Evolutionary conservation across 1,284 basidiomycete genomes (phyloP).

Genomic region (Lentinula novae-zelandiae): DNA sequence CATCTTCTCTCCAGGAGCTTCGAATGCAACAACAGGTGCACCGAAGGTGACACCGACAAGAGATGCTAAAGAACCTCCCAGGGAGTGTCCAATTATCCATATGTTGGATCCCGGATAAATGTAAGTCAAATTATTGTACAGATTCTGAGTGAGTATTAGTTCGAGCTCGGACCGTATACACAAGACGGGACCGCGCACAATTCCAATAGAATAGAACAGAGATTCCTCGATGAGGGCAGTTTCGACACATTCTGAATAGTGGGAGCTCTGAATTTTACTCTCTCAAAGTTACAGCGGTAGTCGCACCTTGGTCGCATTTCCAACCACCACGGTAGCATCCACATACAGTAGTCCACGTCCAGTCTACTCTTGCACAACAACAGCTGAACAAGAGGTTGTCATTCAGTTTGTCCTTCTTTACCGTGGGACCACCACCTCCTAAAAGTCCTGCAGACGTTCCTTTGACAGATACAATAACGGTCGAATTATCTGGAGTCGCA

Average conservation of each 20-base stretch:
- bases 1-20: conserved; percentile 88
- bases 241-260: conserved; percentile 66
- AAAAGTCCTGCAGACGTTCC: conserved; percentile 85
- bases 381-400: conserved; percentile 98
- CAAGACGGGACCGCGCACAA: conserved; percentile 41
- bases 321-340: conserved; percentile 83
- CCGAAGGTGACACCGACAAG: conserved; percentile 85
- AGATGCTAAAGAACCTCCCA: conserved; percentile 84
- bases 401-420: conserved; percentile 90
- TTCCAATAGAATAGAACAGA: conserved; percentile 86
- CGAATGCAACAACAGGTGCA: conserved; percentile 86
- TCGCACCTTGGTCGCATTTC: conserved; percentile 66
- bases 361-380: conserved; percentile 93
- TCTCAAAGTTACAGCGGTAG: background rate
- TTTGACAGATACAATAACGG: conserved; percentile 90
- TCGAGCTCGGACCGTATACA: background rate
- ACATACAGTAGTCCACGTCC: conserved; percentile 95
- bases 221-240: conserved; percentile 77
- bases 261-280: background rate
- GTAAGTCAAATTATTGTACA: conserved; percentile 92
- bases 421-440: conserved; percentile 82
- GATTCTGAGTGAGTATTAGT: conserved; percentile 47
- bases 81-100: conserved; percentile 90
- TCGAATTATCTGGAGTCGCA: conserved; percentile 78
- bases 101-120: conserved; percentile 92